Evolutionary conservation across 2,329 filamentous ascomycete species (phyloP).

Genomic region (Cytospora piceicola): DNA sequence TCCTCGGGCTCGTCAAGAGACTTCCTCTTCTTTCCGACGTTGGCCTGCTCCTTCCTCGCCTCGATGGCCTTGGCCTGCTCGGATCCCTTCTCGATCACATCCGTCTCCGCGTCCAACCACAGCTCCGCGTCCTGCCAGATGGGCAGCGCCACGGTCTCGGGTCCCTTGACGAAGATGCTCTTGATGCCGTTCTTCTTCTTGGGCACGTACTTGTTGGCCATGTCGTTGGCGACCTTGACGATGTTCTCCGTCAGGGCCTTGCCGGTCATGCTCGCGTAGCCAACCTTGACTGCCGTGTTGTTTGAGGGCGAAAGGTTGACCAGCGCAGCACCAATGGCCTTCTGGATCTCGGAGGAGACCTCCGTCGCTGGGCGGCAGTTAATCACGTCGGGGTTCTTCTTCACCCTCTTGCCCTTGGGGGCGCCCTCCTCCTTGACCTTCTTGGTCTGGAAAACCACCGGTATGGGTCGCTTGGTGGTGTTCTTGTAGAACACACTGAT

Average conservation of each 20-base stretch:
- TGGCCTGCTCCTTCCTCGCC: constrained; percentile 53
- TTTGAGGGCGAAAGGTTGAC: constrained; percentile 79
- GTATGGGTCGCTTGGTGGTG: constrained; percentile 82
- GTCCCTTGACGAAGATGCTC: constrained; percentile 87
- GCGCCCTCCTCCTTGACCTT: constrained; percentile 63
- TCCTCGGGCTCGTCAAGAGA: constrained; percentile 42
- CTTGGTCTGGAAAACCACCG: constrained; percentile 65
- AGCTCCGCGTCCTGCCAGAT: constrained; percentile 93
- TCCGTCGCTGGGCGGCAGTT: constrained; percentile 62
- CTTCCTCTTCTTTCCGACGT: constrained; percentile 69
- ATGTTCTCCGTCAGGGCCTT: constrained; percentile 82
- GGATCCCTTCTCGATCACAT: constrained; percentile 64
- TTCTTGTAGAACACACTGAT: constrained; percentile 92
- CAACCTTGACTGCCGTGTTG: constrained; percentile 81
- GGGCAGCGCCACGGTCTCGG: constrained; percentile 85
- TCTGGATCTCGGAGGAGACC: constrained; percentile 80
- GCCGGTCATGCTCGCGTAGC: constrained; percentile 72
- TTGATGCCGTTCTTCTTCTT: constrained; percentile 88
- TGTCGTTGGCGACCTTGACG: constrained; percentile 66
- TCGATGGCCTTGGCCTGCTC: constrained; percentile 52
- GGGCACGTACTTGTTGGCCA: constrained; percentile 80
- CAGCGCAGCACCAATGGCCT: constrained; percentile 74
- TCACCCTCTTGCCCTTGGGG: constrained; percentile 57
- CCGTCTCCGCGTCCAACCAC: constrained; percentile 78
- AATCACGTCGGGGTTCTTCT: constrained; percentile 48